Base-by-base conservation (phyloP, 331 rosid species). In the Malus hybrid region DNA sequence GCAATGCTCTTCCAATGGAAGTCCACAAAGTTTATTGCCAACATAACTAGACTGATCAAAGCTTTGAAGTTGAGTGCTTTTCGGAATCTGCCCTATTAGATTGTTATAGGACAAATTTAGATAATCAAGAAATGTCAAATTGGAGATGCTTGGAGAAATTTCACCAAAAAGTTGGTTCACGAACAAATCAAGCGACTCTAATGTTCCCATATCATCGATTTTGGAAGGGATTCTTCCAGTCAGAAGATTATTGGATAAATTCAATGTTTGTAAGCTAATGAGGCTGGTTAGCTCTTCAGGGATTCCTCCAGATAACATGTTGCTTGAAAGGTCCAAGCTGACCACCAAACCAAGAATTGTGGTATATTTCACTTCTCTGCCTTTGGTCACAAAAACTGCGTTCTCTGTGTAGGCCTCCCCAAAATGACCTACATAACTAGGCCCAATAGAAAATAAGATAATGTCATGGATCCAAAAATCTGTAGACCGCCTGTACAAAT, bases 301-400 rank as follows among this genome's bases (percentile, higher is more conserved):
- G 18, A 58, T 58, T 20, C 20, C 63, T 57, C 63, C 63, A 57
- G 5, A 57, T 4, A 57, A 1, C 10, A 57, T 57, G 29, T 58
- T 58, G 64, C 28, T 22, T 58, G 64, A 22, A 58, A 58, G 64
- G 64, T 58, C 64, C 64, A 58, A 22, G 28, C 32, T 4, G 22
- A 0, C 0, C 0, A 2, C 64, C 32, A 22, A 24, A 4, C 15
- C 0, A 10, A 10, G 32, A 0, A 0, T 0, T 5, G 0, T 56
- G 5, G 1, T 0, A 5, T 58, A 58, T 58, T 58, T 0, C 64
- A 58, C 32, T 58, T 22, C 64, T 24, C 64, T 58, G 1, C 64
- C 64, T 5, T 58, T 24, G 1, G 32, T 1, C 16, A 58, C 64
- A 20, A 5, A 2, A 0, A 0, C 3, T 0, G 4, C 30, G 10